Evolutionary conservation across 202 grass and related monocot species (phyloP).

Genomic region (Saccharum hybrid): DNA sequence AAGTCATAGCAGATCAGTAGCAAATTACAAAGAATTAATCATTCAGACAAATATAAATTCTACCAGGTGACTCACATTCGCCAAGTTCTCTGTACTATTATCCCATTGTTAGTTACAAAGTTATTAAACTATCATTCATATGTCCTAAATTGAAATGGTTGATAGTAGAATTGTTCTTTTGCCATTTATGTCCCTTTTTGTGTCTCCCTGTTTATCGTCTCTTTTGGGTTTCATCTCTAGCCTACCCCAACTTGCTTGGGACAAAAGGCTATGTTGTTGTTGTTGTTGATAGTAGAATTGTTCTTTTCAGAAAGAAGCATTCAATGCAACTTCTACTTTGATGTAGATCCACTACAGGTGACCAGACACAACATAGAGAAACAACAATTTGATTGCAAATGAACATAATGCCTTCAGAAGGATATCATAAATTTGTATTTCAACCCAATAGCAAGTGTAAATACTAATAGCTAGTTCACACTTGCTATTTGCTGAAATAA

Average conservation of each 20-base stretch:
- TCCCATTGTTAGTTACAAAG: neutral
- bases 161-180: neutral
- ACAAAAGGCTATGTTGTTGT: too few species aligned
- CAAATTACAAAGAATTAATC: neutral
- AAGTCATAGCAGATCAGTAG: conserved; percentile 10
- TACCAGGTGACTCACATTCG: neutral
- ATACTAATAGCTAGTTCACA: neutral
- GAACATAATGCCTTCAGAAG: neutral
- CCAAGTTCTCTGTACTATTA: neutral
- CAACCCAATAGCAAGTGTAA: neutral
- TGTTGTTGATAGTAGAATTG: too few species aligned
- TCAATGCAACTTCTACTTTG: neutral
- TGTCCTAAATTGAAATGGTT: neutral
- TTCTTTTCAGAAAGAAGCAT: conserved; percentile 5
- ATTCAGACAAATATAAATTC: neutral
- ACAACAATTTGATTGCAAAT: neutral
- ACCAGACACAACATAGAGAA: neutral
- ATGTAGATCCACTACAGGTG: neutral
- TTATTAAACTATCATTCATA: neutral
- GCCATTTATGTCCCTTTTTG: too few species aligned
- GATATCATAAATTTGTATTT: neutral
- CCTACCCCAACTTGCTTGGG: too few species aligned
- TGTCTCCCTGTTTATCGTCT: too few species aligned
- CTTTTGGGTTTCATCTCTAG: too few species aligned
- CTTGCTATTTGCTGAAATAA: neutral